Evolutionary conservation across 441 rosid genomes (phyloP), one percentile per base, ranked within the genome.

Genomic region (Dalechampia spathulata): DNA sequence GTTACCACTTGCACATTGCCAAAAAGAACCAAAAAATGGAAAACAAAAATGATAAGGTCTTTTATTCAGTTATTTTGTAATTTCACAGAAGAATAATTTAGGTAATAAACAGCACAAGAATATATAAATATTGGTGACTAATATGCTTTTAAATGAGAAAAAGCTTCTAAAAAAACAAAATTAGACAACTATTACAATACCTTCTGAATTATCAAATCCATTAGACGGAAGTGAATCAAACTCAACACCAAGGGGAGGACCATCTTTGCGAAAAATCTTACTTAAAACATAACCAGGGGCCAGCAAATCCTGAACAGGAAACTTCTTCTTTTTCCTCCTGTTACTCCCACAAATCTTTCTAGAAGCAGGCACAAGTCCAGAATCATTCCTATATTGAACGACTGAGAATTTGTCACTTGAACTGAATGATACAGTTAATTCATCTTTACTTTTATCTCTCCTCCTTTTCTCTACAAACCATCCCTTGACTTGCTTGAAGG

Each of bases 201-300:
- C 87, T 76, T 67, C 58, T 52, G 34, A 42, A 38, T 19, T 36
- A 40, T 7, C 61, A 60, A 64, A 71, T 38, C 60, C 67, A 63
- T 60, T 58, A 47, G 77, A 63, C 38, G 91, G 85, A 67, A 71
- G 78, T 45, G 49, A 71, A 55, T 85, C 88, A 59, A 92, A 92
- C 52, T 78, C 84, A 45, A 41, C 63, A 63, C 92, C 97, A 55
- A 92, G 92, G 4, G 78, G 61, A 11, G 97, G 99, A 58, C 97
- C 95, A 71, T 92, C 99, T 75, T 89, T 85, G 39, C 92, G 91
- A 44, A 92, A 89, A 55, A 80, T 38, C 74, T 82, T 92, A 19
- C 66, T 68, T 67, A 89, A 62, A 65, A 92, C 78, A 72, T 78
- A 72, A 42, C 69, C 75, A 7, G 96, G 75, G 61, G 82, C 47